These are phyloP conservation scores for Leucaena leucocephala DNA, from an alignment of 306 rosid genomes.

Conservation along the genomic window DNA sequence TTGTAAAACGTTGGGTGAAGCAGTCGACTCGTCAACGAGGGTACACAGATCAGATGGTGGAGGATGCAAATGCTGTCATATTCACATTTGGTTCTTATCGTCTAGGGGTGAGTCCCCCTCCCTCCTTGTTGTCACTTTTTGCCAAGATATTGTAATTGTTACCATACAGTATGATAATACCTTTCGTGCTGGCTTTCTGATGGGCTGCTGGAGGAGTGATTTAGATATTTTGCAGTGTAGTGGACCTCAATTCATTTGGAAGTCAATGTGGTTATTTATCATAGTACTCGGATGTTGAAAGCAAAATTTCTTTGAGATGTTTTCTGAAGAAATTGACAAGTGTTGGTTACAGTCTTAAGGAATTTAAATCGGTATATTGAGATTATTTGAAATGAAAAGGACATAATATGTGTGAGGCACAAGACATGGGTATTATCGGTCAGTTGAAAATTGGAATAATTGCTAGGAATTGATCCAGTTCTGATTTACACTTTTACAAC, in stretches of 20 bases:
- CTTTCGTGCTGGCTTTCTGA: background rate
- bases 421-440: background rate
- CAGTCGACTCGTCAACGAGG: conserved; percentile 62
- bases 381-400: background rate
- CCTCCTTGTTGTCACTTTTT: background rate
- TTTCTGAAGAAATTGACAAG: background rate
- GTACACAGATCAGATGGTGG: conserved; percentile 76
- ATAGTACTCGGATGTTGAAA: conserved; percentile 20
- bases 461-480: background rate
- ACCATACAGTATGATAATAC: background rate
- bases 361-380: background rate
- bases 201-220: background rate
- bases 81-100: conserved; percentile 72
- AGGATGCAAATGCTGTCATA: conserved; percentile 72
- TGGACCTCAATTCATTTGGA: conserved; percentile 24
- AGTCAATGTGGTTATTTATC: background rate
- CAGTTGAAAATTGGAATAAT: background rate
- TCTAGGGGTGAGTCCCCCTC: conserved; percentile 53
- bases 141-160: conserved; percentile 19
- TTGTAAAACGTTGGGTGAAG: conserved; percentile 76
- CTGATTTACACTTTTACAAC: background rate
- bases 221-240: conserved; percentile 25
- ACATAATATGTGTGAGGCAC: background rate
- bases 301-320: background rate
- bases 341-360: background rate